Evolutionary conservation across 257 asterid species (phyloP), one percentile per base, ranked within the genome.

Genomic region (Misopates orontium): DNA sequence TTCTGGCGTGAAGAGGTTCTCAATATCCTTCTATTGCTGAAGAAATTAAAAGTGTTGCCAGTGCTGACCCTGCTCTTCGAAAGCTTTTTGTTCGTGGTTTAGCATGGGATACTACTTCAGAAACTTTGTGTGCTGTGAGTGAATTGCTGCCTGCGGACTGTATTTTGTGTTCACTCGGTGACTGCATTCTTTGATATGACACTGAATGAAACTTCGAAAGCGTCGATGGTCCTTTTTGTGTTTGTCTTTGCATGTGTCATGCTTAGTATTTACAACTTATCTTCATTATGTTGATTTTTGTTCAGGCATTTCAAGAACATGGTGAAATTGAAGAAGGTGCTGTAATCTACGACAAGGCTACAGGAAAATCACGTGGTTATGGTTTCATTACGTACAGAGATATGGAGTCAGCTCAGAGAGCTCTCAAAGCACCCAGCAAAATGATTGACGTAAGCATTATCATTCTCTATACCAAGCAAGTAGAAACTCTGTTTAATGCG

Each of bases 11-110:
- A 87, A 90, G 97, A 72, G 96, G 95, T 70, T 85, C 82, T 74
- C 87, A 85, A 78, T 84, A 85, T 79, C 89, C 93, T 78, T 86
- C 90, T 84, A 84, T 90, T 83, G 95, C 97, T 61, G 96, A 90
- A 74, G 96, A 86, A 82, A 87, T 90, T 81, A 90, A 75, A 85
- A 82, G 86, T 87, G 85, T 91, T 83, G 97, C 97, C 58, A 88
- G 91, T 70, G 89, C 96, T 78, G 97, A 91, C 86, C 97, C 97
- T 44, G 96, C 95, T 75, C 89, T 88, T 70, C 89, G 95, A 88
- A 88, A 88, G 96, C 95, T 91, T 84, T 88, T 91, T 84, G 96
- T 91, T 68, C 97, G 93, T 74, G 97, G 96, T 83, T 91, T 91
- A 86, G 93, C 89, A n/a, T 88, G 93, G 95, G 77, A 86, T 84